A percentile compares a stretch with the other conserved stretches of the same genome.
phyloP scores from a whole-genome alignment of 306 rosid species.

The Heteromeles arbutifolia region DNA sequence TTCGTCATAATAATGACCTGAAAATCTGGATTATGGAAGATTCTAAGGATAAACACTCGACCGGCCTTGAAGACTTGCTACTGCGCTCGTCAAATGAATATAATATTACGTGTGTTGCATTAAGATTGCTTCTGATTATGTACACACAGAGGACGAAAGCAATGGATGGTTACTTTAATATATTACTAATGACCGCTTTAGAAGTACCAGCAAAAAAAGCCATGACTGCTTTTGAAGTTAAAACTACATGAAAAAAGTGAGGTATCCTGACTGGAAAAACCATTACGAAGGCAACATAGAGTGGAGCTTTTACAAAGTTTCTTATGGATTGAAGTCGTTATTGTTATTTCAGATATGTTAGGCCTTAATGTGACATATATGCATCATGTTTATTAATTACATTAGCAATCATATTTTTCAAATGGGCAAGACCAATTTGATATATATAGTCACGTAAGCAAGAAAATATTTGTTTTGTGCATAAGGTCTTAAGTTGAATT shows the following conservation, averaged over 20 bases:
- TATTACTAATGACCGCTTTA: not conserved
- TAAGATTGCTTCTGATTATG: not conserved
- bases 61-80: constrained; percentile 2
- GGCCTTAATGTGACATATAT: not conserved
- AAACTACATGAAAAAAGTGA: not conserved
- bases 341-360: not conserved
- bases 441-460: not conserved
- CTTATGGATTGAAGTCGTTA: not conserved
- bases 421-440: not conserved
- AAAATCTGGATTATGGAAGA: not conserved
- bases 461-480: not conserved
- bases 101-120: not conserved
- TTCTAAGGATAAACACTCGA: not conserved
- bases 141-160: not conserved
- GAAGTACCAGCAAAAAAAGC: not conserved
- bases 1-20: not conserved
- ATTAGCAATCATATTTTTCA: not conserved
- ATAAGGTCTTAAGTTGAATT: not conserved
- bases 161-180: not conserved
- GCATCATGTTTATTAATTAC: not conserved
- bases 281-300: not conserved
- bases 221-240: not conserved
- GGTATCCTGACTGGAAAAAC: not conserved
- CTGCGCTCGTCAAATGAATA: constrained; percentile 4
- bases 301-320: not conserved